phyloP scores from a whole-genome alignment of 108 stramenopile genomes.

The Phaeodactylum tricornutum region DNA sequence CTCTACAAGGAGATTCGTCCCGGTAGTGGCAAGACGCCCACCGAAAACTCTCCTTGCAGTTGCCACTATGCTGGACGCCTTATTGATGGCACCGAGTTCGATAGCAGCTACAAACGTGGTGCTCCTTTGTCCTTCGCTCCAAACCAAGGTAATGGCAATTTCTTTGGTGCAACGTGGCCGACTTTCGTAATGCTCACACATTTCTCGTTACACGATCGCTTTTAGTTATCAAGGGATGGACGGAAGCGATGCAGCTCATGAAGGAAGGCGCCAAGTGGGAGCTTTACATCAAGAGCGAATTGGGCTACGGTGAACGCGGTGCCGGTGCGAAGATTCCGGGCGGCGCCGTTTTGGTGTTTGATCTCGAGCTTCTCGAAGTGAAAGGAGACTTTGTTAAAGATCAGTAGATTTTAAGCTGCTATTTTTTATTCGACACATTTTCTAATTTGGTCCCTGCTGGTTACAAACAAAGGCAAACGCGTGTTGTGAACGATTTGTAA shows the following conservation, averaged over 20 bases:
- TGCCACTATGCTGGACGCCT: slow-evolving; percentile 89
- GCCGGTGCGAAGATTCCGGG: slow-evolving; percentile 62
- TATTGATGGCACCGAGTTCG: slow-evolving; percentile 89
- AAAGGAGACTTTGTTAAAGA: too few relatives aligned
- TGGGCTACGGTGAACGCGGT: slow-evolving; percentile 87
- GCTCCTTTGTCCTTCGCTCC: slow-evolving; percentile 83
- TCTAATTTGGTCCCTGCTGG: too few relatives aligned
- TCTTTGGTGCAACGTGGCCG: too few relatives aligned
- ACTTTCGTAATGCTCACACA: too few relatives aligned
- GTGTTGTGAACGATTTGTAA: too few relatives aligned
- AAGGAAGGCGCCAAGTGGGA: slow-evolving; percentile 96
- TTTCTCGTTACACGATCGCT: too few relatives aligned
- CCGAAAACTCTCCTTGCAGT: slow-evolving; percentile 40
- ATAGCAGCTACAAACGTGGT: slow-evolving; percentile 82
- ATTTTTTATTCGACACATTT: too few relatives aligned
- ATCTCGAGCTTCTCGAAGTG: slow-evolving; percentile 82
- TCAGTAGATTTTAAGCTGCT: too few relatives aligned
- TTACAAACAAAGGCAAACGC: too few relatives aligned
- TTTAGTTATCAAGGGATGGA: slow-evolving; percentile 85
- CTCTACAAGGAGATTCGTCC: slow-evolving; percentile 66
- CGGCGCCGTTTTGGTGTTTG: slow-evolving; percentile 83
- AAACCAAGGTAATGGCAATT: too few relatives aligned
- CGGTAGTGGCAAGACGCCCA: slow-evolving; percentile 60
- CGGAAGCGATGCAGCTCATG: slow-evolving; percentile 96
- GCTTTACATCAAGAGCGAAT: slow-evolving; percentile 85